Conservation (phyloP, 228 moss, liverwort and hornwort genomes). For the Sphagnum fallax region DNA sequence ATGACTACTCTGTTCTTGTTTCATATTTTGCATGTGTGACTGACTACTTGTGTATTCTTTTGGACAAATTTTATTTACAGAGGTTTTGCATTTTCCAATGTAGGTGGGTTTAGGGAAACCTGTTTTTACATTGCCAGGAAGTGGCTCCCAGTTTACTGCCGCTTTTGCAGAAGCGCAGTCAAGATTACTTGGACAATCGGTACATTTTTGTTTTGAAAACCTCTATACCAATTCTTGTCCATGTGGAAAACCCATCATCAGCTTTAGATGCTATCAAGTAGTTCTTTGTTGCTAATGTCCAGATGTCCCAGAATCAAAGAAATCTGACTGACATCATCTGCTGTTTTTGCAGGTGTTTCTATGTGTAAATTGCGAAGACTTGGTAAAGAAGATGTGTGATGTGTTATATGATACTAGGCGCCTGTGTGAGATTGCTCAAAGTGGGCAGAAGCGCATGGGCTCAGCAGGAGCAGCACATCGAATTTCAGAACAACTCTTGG, state of each 20-base stretch:
- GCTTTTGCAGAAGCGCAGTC: slow-evolving; percentile 57
- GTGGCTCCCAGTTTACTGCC: slow-evolving; percentile 51
- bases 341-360: slow-evolving; percentile 31
- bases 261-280: neutral
- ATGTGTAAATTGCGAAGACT: slow-evolving; percentile 15
- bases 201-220: slow-evolving; percentile 3
- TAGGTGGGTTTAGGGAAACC: slow-evolving; percentile 90
- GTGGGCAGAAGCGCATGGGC: slow-evolving; percentile 49
- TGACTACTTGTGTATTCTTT: neutral
- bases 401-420: slow-evolving; percentile 17
- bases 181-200: slow-evolving; percentile 48
- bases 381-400: slow-evolving; percentile 21
- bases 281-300: too few species aligned
- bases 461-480: slow-evolving; percentile 30
- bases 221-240: neutral
- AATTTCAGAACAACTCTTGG: slow-evolving; percentile 29
- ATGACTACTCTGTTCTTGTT: too few species aligned
- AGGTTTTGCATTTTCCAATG: slow-evolving; percentile 2
- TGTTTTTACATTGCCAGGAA: slow-evolving; percentile 62
- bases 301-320: neutral
- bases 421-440: slow-evolving; percentile 15
- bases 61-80: neutral
- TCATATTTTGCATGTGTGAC: neutral
- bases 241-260: neutral
- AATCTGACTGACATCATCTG: neutral